A percentile compares a stretch with the other conserved stretches of the same genome.
phyloP scores from a whole-genome alignment of 169 alveolate species.

The Plasmodium vivax region DNA sequence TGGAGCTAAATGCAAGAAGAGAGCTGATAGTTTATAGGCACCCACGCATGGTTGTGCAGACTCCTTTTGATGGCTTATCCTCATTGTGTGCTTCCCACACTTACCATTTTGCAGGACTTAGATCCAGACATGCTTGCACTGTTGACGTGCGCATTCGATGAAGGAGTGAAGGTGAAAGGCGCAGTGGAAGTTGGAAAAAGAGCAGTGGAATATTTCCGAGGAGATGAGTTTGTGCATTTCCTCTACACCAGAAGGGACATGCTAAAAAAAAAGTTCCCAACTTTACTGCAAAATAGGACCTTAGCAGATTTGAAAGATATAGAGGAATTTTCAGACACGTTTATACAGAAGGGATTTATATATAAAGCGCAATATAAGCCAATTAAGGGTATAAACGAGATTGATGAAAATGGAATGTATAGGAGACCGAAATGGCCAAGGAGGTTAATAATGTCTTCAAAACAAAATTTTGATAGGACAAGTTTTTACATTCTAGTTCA shows the following conservation, averaged over 20 bases:
- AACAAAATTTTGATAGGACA: conserved; percentile 86
- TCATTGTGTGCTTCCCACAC: background rate
- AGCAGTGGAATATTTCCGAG: conserved; percentile 90
- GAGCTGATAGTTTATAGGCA: background rate
- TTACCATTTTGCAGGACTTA: conserved; percentile 18
- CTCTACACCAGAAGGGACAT: conserved; percentile 77
- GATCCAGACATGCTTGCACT: conserved; percentile 61
- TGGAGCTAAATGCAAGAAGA: background rate
- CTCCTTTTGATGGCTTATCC: background rate
- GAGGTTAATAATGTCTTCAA: conserved; percentile 84
- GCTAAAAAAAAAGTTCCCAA: conserved; percentile 80
- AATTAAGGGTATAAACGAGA: conserved; percentile 81
- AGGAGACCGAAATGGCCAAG: conserved; percentile 90
- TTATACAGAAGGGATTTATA: conserved; percentile 81
- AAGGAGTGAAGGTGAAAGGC: conserved; percentile 78
- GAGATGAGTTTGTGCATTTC: conserved; percentile 86
- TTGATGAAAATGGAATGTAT: conserved; percentile 82
- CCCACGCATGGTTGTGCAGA: background rate
- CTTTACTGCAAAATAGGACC: conserved; percentile 38
- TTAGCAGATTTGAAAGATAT: conserved; percentile 75
- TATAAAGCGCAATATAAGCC: conserved; percentile 87
- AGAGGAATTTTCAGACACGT: conserved; percentile 69
- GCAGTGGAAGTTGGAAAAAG: conserved; percentile 88
- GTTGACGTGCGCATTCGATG: conserved; percentile 57
- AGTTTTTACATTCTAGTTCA: conserved; percentile 87